Evolutionary conservation across 73 alveolate species (phyloP).

Genomic region (Paramecium biaurelia): DNA sequence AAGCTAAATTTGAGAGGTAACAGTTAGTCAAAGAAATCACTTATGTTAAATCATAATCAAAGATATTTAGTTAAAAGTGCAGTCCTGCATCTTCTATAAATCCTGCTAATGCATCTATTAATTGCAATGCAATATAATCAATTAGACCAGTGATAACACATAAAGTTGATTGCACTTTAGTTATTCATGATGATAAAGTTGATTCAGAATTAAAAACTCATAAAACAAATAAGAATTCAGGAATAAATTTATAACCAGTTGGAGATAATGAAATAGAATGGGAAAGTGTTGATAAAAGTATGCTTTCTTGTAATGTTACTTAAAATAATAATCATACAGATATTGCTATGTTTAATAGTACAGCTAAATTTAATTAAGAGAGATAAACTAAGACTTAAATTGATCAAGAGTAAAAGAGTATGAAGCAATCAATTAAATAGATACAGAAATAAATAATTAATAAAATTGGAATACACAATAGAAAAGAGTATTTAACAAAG

Average conservation of each 20-base stretch:
- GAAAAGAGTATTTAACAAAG: neutral
- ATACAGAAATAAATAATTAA: neutral
- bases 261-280: slow-evolving; percentile 19
- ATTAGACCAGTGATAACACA: neutral
- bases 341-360: neutral
- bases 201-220: neutral
- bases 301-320: neutral
- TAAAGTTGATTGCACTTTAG: neutral
- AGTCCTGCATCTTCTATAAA: neutral
- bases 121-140: neutral
- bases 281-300: neutral
- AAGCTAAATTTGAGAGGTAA: neutral
- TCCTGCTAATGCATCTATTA: neutral
- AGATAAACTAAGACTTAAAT: neutral
- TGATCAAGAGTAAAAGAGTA: neutral
- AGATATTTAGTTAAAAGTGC: neutral
- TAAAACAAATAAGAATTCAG: neutral
- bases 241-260: neutral
- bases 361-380: neutral
- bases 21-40: neutral
- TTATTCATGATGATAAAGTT: neutral
- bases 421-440: neutral
- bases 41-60: neutral
- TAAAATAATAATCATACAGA: neutral
- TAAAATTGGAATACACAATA: neutral